phyloP scores from a whole-genome alignment of 306 rosid species.

The Rosa rugosa region DNA sequence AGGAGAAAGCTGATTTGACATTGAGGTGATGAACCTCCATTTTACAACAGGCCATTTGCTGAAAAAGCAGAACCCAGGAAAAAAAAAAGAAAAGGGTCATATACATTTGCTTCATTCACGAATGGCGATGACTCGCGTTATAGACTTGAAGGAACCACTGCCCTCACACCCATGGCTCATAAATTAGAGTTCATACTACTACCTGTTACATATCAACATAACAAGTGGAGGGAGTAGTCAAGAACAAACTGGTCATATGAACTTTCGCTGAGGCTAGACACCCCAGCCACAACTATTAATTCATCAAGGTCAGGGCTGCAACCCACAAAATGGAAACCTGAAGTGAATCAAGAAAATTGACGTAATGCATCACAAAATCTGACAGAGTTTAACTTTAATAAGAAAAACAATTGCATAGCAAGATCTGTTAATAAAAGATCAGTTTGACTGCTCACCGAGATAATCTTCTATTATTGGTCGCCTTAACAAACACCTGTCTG shows the following conservation, averaged over 20 bases:
- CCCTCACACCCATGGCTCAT: neutral
- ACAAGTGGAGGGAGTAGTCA: neutral
- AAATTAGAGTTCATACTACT: neutral
- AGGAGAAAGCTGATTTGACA: no score
- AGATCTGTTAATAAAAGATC: no score
- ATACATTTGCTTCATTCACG: neutral
- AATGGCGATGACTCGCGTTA: neutral
- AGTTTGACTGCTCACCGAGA: neutral
- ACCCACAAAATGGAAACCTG: neutral
- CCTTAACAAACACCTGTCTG: neutral
- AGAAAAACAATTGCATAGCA: neutral
- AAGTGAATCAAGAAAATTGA: neutral
- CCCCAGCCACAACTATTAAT: neutral
- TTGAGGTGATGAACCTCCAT: neutral
- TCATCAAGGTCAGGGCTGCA: neutral
- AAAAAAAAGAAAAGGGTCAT: neutral
- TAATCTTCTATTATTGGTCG: neutral
- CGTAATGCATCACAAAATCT: neutral
- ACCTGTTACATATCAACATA: neutral
- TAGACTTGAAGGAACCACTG: neutral
- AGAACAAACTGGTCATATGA: neutral
- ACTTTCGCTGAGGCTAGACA: neutral
- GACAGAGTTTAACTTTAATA: neutral
- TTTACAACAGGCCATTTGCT: neutral
- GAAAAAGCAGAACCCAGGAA: neutral